These are phyloP conservation scores for Picochlorum costavermella DNA, from an alignment of 139 green algal species.

Conservation along the genomic window DNA sequence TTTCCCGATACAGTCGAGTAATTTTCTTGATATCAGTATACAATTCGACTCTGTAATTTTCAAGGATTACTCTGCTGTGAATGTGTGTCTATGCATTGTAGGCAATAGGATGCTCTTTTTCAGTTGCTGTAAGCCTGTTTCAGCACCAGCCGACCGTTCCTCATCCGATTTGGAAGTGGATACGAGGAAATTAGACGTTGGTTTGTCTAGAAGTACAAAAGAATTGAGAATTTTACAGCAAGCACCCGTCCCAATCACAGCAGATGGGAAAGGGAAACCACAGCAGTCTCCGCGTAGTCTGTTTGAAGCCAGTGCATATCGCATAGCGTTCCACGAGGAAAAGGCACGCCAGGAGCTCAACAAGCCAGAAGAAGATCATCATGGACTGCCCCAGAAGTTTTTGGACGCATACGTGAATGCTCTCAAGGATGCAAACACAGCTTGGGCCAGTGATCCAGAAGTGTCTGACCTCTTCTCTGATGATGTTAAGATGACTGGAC, in stretches of 20 bases:
- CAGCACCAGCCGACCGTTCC: neutral
- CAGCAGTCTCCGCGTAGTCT: slow-evolving; percentile 1
- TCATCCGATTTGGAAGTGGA: neutral
- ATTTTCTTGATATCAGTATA: too few relatives aligned
- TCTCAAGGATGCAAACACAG: slow-evolving; percentile 7
- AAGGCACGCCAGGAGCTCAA: neutral
- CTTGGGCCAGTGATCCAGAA: slow-evolving; percentile 13
- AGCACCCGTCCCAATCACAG: neutral
- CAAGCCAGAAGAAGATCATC: neutral
- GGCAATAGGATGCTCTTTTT: neutral
- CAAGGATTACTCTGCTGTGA: too few relatives aligned
- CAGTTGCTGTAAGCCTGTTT: slow-evolving; percentile 14
- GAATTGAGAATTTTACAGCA: slow-evolving; percentile 7
- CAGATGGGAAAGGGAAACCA: neutral
- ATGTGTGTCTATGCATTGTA: too few relatives aligned
- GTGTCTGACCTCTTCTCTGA: slow-evolving; percentile 23
- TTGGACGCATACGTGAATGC: slow-evolving; percentile 17
- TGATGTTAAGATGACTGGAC: slow-evolving; percentile 19
- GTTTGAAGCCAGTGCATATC: slow-evolving; percentile 6
- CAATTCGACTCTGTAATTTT: too few relatives aligned
- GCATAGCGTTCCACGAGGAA: neutral
- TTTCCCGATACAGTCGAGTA: too few relatives aligned
- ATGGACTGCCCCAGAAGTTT: slow-evolving; percentile 9
- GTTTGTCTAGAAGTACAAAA: slow-evolving; percentile 4
- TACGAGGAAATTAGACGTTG: neutral